A percentile compares a stretch with the other conserved stretches of the same genome.
phyloP scores from a whole-genome alignment of 2,329 filamentous ascomycete species.

The Ploettnerulaceae sp. region DNA sequence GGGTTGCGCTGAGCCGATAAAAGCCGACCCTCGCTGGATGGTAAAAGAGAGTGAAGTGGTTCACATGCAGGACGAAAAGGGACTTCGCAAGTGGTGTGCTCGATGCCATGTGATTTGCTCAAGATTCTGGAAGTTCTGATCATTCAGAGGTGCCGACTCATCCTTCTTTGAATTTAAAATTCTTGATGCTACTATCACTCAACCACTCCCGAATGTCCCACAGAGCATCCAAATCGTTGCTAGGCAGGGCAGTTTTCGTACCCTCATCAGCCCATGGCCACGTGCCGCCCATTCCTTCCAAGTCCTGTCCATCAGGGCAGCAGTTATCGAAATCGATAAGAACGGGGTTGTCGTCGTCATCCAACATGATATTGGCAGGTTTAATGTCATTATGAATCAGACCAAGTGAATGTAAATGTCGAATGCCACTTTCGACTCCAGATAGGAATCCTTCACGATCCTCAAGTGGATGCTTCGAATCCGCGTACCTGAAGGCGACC shows the following conservation, averaged over 20 bases:
- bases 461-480: constrained; percentile 5
- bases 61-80: too few species aligned
- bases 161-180: background rate
- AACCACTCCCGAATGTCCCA: constrained; percentile 7
- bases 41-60: too few species aligned
- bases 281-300: background rate
- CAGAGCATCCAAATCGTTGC: constrained; percentile 8
- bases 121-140: too few species aligned
- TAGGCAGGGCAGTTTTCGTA: background rate
- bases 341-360: constrained; percentile 25
- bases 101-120: too few species aligned
- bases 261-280: background rate
- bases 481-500: constrained; percentile 15
- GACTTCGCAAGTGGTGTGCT: too few species aligned
- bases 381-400: constrained; percentile 34
- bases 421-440: constrained; percentile 27
- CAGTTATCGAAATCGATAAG: constrained; percentile 34
- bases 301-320: constrained; percentile 4
- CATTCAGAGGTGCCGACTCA: too few species aligned
- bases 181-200: constrained; percentile 2
- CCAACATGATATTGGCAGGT: constrained; percentile 32
- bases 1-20: too few species aligned
- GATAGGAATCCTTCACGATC: constrained; percentile 16
- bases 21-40: too few species aligned
- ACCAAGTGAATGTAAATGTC: constrained; percentile 31